Conservation (phyloP, 2,329 filamentous ascomycete genomes). For the Aspergillus texensis region DNA sequence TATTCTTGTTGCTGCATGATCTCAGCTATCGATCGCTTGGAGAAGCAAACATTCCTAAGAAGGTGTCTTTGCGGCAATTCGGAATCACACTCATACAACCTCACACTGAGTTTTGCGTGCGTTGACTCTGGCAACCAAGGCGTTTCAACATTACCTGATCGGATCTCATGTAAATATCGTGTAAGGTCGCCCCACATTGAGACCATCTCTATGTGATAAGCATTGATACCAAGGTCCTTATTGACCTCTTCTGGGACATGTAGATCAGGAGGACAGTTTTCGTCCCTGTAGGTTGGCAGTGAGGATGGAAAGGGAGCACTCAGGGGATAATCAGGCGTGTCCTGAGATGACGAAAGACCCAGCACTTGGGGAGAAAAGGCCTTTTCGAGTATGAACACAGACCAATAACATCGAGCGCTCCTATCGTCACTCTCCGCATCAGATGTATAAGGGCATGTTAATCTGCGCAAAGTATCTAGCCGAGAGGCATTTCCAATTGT, state of each 20-base stretch:
- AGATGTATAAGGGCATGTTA: not conserved
- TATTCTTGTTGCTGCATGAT: conserved; percentile 3
- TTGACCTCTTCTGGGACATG: not conserved
- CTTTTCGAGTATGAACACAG: conserved; percentile 12
- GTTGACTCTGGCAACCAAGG: conserved; percentile 11
- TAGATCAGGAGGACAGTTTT: not conserved
- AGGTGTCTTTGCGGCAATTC: conserved; percentile 6
- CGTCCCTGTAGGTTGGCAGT: not conserved
- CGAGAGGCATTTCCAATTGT: conserved; percentile 10
- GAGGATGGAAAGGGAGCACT: conserved; percentile 4
- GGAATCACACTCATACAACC: conserved; percentile 7
- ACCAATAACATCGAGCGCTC: conserved; percentile 10
- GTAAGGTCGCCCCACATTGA: conserved; percentile 7
- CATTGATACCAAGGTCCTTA: conserved; percentile 8
- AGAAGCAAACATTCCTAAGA: conserved; percentile 7
- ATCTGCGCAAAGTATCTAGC: not conserved
- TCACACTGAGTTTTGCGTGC: not conserved
- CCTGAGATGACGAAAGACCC: not conserved
- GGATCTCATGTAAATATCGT: conserved; percentile 1
- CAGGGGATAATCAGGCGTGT: not conserved
- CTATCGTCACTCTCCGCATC: not conserved
- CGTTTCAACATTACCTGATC: not conserved
- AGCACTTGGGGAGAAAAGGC: not conserved
- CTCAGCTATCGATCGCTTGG: not conserved
- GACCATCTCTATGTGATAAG: conserved; percentile 7